Base-by-base conservation (phyloP, 495 filamentous ascomycete species). In the Neurospora terricola region DNA sequence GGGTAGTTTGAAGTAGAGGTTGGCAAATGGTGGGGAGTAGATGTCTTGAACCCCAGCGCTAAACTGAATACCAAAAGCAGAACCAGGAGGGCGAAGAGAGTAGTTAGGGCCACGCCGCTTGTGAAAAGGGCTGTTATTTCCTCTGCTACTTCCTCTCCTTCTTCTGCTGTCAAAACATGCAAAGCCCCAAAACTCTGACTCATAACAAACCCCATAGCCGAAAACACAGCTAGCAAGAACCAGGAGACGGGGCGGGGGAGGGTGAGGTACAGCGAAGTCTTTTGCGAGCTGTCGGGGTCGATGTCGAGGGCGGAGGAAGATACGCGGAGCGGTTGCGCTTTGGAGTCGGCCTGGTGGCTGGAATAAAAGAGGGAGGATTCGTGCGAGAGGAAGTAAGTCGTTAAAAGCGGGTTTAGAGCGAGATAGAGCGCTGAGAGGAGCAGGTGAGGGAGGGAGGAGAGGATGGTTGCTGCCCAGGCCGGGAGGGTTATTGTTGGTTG, bases 351-450 rank as follows among this genome's bases (percentile, higher is more conserved):
- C 6, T 66, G 23, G 54, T 66, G 54, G 27, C 5, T 8, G 4
- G 54, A 30, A 9, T 66, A 66, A 74, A 83, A 84, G 38, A 77
- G 80, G 4, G 80, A 80, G 16, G 81, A 80, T 72, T 86, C 84
- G 79, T 83, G 82, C 16, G 82, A 83, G 54, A 84, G 76, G 73
- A 75, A 82, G 74, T 80, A 85, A 0, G 80, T 76, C 8, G 82
- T 81, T 27, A 84, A 69, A 43, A 83, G 77, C 21, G 77, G 73
- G 81, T 86, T 85, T 62, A 73, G 71, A 3, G 78, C 73, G 34
- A 85, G 73, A 76, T 86, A 86, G 14, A 86, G 80, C 16, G 72
- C 39, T 5, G 77, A 79, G 18, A 86, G 77, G 30, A 84, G 78
- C 0, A 85, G 72, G 21, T 86, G 84, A 0, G 84, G 83, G 10